Evolutionary conservation across 805 yeast genomes (phyloP).

Genomic region (Ogataea ramenticola): DNA sequence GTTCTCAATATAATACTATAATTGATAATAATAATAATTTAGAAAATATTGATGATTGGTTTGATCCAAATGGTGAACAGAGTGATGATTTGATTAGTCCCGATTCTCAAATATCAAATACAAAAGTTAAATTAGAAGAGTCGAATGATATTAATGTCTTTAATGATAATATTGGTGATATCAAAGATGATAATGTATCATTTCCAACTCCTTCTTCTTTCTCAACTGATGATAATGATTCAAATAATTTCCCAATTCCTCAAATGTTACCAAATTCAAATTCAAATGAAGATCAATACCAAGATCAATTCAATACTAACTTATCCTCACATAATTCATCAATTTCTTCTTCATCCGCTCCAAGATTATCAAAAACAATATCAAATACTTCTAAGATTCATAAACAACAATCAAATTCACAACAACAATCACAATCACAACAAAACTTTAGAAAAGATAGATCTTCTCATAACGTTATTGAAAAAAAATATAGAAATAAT

Average conservation of each 20-base stretch:
- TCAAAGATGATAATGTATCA: too few species aligned
- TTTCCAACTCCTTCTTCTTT: neutral
- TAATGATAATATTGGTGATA: too few species aligned
- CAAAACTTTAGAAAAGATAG: conserved; percentile 42
- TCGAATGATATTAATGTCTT: neutral
- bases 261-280: neutral
- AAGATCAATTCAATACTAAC: too few species aligned
- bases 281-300: too few species aligned
- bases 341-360: conserved; percentile 5
- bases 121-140: neutral
- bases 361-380: neutral
- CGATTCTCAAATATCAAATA: neutral
- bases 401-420: neutral
- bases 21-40: neutral
- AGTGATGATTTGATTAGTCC: neutral
- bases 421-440: too few species aligned
- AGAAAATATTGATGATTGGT: neutral
- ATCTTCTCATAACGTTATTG: conserved; percentile 71
- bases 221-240: conserved; percentile 1
- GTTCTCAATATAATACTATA: neutral
- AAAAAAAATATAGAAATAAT: conserved; percentile 72
- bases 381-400: conserved; percentile 2
- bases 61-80: neutral
- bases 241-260: neutral
- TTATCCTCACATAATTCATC: neutral